Evolutionary conservation across 1,284 basidiomycete genomes (phyloP), one percentile per base, ranked within the genome.

Genomic region (Puccinia hordei): DNA sequence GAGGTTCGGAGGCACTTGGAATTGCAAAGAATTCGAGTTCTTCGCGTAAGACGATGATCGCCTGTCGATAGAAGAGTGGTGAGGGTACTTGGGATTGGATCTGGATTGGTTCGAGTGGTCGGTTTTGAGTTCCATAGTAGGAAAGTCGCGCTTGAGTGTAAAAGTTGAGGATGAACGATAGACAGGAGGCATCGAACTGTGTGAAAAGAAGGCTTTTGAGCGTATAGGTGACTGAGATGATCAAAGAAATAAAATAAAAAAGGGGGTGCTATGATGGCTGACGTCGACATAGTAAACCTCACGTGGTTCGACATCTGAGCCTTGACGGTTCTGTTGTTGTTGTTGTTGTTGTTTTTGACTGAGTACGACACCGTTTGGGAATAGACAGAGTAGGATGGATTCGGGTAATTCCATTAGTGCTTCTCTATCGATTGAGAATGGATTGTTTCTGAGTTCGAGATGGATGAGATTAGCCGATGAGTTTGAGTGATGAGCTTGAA

Each of bases 21-120:
- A 99, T 98, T 51, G 93, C 91, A 84, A 99, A 99, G 86, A 98
- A 99, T 86, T 99, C 97, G 77, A 99, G 89, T 87, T 99, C 96
- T 86, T 99, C 96, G 51, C 96, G 90, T 71, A 99, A 90, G 38
- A 99, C 96, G 83, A 99, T 99, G 85, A 99, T 97, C 53, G 97
- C 95, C 86, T 99, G 97, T 87, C 98, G 98, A 74, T 91, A 90
- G 81, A 98, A 89, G 59, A 99, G 89, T 0, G 96, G 96, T 85
- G 97, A 97, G 85, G 94, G 92, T 63, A 83, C 78, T 71, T 82
- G 82, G 59, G 72, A 82, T 22, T 83, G 83, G 19, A 72, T 22
- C 46, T 81, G 89, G 88, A 63, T 63, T 30, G 81, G 90, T 86
- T 91, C 89, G n/a, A 81, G 66, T 49, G 79, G 81, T 0, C 87